A percentile compares a stretch with the other conserved stretches of the same genome.
Evolutionary conservation across 305 asterid species (phyloP).

Genomic region (Fraxinus sp.): DNA sequence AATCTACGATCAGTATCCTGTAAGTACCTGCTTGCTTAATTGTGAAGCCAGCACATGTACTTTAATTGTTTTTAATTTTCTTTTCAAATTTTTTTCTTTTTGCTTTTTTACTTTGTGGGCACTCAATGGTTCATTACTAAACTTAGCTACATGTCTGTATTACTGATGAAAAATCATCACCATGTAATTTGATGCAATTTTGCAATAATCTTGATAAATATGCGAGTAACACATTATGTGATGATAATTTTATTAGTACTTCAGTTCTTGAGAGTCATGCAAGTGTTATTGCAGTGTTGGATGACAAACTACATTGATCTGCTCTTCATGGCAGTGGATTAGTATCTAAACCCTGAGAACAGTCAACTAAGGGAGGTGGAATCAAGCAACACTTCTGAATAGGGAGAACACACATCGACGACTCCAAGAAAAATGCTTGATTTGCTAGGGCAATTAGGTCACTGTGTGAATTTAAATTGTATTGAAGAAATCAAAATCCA

Average conservation of each 20-base stretch:
- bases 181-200: not conserved
- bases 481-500: not conserved
- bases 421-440: not conserved
- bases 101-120: not conserved
- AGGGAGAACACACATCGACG: not conserved
- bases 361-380: not conserved
- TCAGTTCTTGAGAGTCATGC: not conserved
- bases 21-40: slow-evolving; percentile 23
- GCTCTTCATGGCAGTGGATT: not conserved
- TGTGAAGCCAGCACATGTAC: not conserved
- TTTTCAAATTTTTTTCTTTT: not conserved
- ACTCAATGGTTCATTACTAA: not conserved
- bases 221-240: not conserved
- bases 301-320: not conserved
- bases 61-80: not conserved
- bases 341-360: not conserved
- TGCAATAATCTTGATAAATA: not conserved
- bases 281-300: not conserved
- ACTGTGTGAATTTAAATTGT: not conserved
- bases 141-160: not conserved
- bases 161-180: not conserved
- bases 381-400: not conserved
- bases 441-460: not conserved
- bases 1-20: slow-evolving; percentile 83
- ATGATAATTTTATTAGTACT: not conserved